phyloP scores from a whole-genome alignment of 2,329 filamentous ascomycete genomes.

The Xylaria sp. region DNA sequence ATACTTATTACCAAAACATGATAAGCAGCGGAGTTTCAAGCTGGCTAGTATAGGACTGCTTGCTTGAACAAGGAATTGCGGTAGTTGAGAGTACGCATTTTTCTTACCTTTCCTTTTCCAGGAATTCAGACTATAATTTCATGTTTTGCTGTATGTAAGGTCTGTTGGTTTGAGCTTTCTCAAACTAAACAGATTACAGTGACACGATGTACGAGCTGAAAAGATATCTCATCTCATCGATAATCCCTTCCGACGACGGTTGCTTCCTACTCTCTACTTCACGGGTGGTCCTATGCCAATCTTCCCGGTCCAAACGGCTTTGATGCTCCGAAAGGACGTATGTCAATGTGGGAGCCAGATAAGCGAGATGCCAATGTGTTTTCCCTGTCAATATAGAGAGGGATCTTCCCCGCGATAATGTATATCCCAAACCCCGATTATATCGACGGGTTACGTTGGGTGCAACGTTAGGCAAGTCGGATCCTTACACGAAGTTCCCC shows the following conservation, averaged over 20 bases:
- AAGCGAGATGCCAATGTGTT: constrained; percentile 21
- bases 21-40: neutral
- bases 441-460: neutral
- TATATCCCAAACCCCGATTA: constrained; percentile 9
- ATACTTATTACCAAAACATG: no score
- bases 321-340: neutral
- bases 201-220: neutral
- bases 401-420: constrained; percentile 6
- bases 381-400: neutral
- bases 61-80: neutral
- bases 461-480: constrained; percentile 8
- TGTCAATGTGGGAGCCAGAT: constrained; percentile 23
- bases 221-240: neutral
- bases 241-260: neutral
- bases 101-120: neutral
- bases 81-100: neutral
- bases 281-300: neutral
- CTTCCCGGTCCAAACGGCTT: neutral
- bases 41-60: neutral
- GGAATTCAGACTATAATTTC: no score
- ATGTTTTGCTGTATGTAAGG: neutral
- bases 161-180: neutral
- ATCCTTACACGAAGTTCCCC: neutral
- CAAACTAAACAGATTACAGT: neutral
- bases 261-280: neutral